Base-by-base conservation (phyloP, 2,329 filamentous ascomycete genomes). In the Tolypocladium album region DNA sequence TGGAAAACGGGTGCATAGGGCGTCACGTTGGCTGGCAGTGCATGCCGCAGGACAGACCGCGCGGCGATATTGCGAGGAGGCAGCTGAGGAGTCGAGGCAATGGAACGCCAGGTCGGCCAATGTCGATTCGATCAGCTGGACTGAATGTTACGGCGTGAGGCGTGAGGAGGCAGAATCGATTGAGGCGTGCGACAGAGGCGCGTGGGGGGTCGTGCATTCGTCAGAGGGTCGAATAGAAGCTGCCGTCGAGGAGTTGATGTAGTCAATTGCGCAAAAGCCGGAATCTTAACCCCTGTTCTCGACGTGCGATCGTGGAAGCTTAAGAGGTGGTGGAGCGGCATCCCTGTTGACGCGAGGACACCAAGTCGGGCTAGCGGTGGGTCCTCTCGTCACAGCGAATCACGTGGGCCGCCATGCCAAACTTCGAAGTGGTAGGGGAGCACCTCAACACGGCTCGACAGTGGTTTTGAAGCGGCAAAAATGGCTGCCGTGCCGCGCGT, bases 1-100 rank as follows among this genome's bases (percentile, higher is more conserved):
- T 81, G 65, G 93, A 97, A 81, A 97, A 97, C 71, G 92, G 91
- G 91, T 97, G 92, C 93, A 97, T 97, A 82, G 81, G 84, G 77
- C 77, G 75, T 70, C 76, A 74, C 72, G 71, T 66, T 64, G 64
- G 62, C 61, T 67, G 72, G 69, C 71, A 70, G 74, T 68, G 72
- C 79, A 81, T 80, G 74, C 76, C 76, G 66, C 68, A 62, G 61
- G 60, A 59, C 55, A 55, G 17, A 31, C 50, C 50, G 31, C 8
- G 50, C 27, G 31, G 31, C 31, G 20, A 7, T 36, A 20, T 36
- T 36, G 50, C 50, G 20, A 36, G 3, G 31, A 53, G 31, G 50
- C 12, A 31, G 50, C 31, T 20, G 31, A 55, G 50, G 11, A 3
- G n/a, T 36, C 11, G 31, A 20, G 20, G 2, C 20, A 55, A 34